These are phyloP conservation scores for Lepiota brunneoincarnata DNA, from an alignment of 768 basidiomycete genomes.

Conservation along the genomic window DNA sequence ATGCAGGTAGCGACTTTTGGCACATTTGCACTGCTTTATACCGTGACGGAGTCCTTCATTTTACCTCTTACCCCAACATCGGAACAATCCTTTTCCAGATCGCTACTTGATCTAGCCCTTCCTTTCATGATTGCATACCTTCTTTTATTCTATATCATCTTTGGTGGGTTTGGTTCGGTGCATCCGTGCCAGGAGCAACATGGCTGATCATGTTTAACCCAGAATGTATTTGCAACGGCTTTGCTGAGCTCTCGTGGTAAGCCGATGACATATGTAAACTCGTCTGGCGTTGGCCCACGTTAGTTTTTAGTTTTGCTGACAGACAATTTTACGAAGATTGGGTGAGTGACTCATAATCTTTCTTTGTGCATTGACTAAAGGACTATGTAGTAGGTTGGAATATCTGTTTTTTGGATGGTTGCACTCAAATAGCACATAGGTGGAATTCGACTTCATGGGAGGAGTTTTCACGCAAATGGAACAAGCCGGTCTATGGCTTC, in stretches of 20 bases:
- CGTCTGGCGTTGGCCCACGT: slow-evolving; percentile 1
- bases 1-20: slow-evolving; percentile 83
- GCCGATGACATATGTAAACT: slow-evolving; percentile 18
- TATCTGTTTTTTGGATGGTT: too few relatives aligned
- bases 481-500: slow-evolving; percentile 93
- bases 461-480: slow-evolving; percentile 98
- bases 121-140: slow-evolving; percentile 95
- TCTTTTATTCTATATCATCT: slow-evolving; percentile 82
- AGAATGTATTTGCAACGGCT: slow-evolving; percentile 97
- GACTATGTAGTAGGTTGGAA: slow-evolving; percentile 1
- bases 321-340: slow-evolving; percentile 97
- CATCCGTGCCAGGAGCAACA: neutral
- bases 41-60: slow-evolving; percentile 93
- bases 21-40: slow-evolving; percentile 90
- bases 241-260: slow-evolving; percentile 89
- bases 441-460: slow-evolving; percentile 99
- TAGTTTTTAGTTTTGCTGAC: slow-evolving; percentile 78
- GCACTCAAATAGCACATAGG: slow-evolving; percentile 28
- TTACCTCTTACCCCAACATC: slow-evolving; percentile 72
- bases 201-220: slow-evolving; percentile 4
- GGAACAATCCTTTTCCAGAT: slow-evolving; percentile 70
- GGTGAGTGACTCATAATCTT: slow-evolving; percentile 39
- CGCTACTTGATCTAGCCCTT: slow-evolving; percentile 80
- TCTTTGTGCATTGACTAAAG: neutral
- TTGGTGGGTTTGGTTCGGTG: slow-evolving; percentile 44